Evolutionary conservation across 495 filamentous ascomycete species (phyloP), one percentile per base, ranked within the genome.

Genomic region (Neurospora terricola): DNA sequence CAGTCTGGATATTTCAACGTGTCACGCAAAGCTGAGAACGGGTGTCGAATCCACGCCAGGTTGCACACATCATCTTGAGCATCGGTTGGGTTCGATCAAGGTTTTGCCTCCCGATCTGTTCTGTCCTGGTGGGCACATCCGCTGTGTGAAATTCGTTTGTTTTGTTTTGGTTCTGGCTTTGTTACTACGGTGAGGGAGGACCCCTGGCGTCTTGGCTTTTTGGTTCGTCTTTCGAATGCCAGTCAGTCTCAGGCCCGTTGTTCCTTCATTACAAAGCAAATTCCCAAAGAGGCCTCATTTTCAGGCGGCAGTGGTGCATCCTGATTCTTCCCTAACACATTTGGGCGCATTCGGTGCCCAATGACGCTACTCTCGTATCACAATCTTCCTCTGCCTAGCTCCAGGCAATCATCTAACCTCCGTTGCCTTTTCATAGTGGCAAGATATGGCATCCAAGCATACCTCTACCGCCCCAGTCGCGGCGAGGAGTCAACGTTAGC

Each of bases 401-500:
- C 48, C 36, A 69, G 5, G 9, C 48, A 36, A 30, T 39, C 34
- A 42, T 5, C 34, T 70, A 34, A 27, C 11, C 23, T 30, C 54
- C 2, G 5, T 36, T 66, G 54, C 45, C 59, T 59, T 48, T 9
- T 80, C 81, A 90, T 72, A 94, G 70, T n/a, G 92, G 93, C 74
- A 96, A 81, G 42, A 97, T 86, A 86, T 96, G 93, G 80, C 95
- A 98, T 39, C 95, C 95, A 73, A 98, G 82, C 76, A 95, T 79
- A 5, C 95, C 95, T 77, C 92, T 87, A 10, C 95, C 95, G 68
- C 94, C 95, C 95, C 95, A 98, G 78, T 92, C 84, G 54, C 87
- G 86, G 72, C 89, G 86, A 54, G 95, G 95, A 70, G 84, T 91
- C 73, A 98, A 80, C 70, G 88, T 89, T 72, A 97, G 78, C 27